A percentile compares a stretch with the other conserved stretches of the same genome.
phyloP scores from a whole-genome alignment of 257 asterid genomes.

The Plantago ovata region DNA sequence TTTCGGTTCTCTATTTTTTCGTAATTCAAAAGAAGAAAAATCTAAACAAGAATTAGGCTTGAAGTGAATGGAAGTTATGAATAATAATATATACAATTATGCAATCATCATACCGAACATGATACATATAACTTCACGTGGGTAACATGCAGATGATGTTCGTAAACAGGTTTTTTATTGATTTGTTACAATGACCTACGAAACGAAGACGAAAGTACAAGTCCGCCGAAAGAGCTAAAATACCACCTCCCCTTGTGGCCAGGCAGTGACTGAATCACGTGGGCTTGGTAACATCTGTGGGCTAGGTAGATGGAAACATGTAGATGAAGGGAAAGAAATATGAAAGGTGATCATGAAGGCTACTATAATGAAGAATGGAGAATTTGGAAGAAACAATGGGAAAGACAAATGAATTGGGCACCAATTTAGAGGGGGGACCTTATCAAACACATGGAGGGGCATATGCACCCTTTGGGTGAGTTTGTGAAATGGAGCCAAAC shows the following conservation, averaged over 20 bases:
- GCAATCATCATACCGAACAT: conserved; percentile 35
- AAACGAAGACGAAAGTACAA: conserved; percentile 28
- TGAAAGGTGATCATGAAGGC: conserved; percentile 9
- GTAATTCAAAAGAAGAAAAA: not conserved
- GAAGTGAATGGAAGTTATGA: conserved; percentile 31
- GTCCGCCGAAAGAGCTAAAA: conserved; percentile 38
- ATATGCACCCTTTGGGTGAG: conserved; percentile 20
- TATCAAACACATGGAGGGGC: conserved; percentile 92
- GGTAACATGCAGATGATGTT: conserved; percentile 66
- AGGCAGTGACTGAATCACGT: conserved; percentile 78
- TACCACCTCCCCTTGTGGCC: conserved; percentile 48
- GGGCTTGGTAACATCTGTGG: conserved; percentile 49
- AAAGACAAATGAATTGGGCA: conserved; percentile 50
- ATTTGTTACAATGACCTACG: conserved; percentile 23
- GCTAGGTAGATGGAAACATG: conserved; percentile 9
- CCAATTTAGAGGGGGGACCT: conserved; percentile 75
- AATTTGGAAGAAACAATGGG: conserved; percentile 46
- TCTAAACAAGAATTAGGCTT: conserved; percentile 11
- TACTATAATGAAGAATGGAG: conserved; percentile 12
- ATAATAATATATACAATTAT: conserved; percentile 39
- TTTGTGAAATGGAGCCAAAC: conserved; percentile 60
- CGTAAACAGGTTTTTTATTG: conserved; percentile 15
- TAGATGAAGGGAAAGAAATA: not conserved
- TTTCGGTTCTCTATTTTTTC: no score
- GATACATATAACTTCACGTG: conserved; percentile 48